Conservation (phyloP, 345 rosid species). For the Bretschneidera sinensis region DNA sequence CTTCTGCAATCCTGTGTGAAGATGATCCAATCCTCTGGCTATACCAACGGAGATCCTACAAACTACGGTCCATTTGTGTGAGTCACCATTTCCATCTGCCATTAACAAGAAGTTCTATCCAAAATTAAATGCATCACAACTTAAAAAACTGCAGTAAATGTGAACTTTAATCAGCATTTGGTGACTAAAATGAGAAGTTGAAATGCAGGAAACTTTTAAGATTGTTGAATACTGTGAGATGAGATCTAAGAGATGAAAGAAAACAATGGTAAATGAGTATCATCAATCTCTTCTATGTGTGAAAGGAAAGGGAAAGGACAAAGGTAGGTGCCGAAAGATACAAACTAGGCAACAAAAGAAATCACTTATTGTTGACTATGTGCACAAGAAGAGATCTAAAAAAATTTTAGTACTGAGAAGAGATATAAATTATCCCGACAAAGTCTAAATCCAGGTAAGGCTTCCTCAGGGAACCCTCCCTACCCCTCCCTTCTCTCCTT, state of each 20-base stretch:
- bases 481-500: neutral
- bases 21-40: slow-evolving; percentile 71
- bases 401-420: neutral
- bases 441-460: too few relatives aligned
- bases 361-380: neutral
- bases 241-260: neutral
- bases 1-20: slow-evolving; percentile 57
- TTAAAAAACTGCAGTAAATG: too few relatives aligned
- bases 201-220: neutral
- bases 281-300: neutral
- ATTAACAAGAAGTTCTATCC: neutral
- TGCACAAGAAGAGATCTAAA: neutral
- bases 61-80: slow-evolving; percentile 53
- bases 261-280: too few relatives aligned
- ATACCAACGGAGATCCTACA: slow-evolving; percentile 51
- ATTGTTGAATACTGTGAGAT: too few relatives aligned
- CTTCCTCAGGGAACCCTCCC: too few relatives aligned
- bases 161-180: too few relatives aligned
- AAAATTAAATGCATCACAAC: neutral
- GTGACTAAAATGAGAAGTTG: neutral
- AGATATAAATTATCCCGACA: neutral
- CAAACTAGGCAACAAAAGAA: too few relatives aligned
- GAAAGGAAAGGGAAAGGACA: neutral
- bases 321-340: neutral
- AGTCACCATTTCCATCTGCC: slow-evolving; percentile 56